phyloP scores from a whole-genome alignment of 2,329 filamentous ascomycete species.

The Delphinella strobiligena region DNA sequence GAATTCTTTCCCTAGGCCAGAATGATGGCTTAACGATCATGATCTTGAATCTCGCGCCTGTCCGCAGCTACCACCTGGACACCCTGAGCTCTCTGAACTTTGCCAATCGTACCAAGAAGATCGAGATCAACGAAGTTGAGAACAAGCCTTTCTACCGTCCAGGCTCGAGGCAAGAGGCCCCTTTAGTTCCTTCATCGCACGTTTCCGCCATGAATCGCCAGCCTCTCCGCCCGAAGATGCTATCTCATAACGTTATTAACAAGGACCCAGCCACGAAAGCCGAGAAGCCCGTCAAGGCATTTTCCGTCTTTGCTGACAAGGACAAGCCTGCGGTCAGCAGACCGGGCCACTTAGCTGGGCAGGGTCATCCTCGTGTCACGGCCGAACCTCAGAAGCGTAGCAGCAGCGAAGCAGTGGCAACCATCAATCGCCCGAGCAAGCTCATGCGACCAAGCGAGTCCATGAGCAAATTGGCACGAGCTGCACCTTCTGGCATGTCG shows the following conservation, averaged over 20 bases:
- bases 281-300: constrained; percentile 68
- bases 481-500: constrained; percentile 22
- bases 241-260: constrained; percentile 58
- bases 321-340: constrained; percentile 31
- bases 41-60: constrained; percentile 86
- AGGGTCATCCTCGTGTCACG: constrained; percentile 2
- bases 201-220: constrained; percentile 46
- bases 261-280: constrained; percentile 38
- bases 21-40: constrained; percentile 93
- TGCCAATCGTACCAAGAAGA: constrained; percentile 88
- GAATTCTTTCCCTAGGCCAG: constrained; percentile 82
- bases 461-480: constrained; percentile 13
- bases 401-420: constrained; percentile 25
- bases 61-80: constrained; percentile 87
- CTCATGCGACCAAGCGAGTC: constrained; percentile 23
- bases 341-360: constrained; percentile 6
- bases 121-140: constrained; percentile 89
- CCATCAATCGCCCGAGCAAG: constrained; percentile 28
- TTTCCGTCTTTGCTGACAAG: constrained; percentile 76
- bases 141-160: constrained; percentile 72
- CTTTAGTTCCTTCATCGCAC: constrained; percentile 22
- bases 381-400: constrained; percentile 33
- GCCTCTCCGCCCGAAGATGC: constrained; percentile 64
- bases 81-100: constrained; percentile 91
- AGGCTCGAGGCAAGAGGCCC: constrained; percentile 16